Conservation (phyloP, 169 alveolate genomes). For the Eimeria sp. region DNA sequence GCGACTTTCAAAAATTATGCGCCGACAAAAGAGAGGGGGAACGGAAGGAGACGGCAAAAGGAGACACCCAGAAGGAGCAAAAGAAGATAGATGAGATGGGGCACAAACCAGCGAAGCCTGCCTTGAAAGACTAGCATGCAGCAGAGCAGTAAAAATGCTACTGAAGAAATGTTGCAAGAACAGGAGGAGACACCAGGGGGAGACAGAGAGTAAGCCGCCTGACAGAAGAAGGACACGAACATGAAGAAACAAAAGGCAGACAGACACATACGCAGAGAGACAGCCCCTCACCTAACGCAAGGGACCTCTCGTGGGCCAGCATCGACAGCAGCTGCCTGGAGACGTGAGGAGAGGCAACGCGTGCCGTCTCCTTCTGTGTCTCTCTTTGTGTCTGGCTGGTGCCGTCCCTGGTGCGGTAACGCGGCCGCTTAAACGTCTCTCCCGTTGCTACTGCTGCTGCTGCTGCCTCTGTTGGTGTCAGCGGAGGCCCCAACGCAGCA, state of each 20-base stretch:
- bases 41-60: neutral
- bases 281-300: neutral
- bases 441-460: constrained; percentile 52
- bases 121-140: neutral
- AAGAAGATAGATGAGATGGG: neutral
- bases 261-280: neutral
- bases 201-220: neutral
- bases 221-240: neutral
- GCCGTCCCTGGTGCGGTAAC: neutral
- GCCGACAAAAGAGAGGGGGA: neutral
- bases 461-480: constrained; percentile 13
- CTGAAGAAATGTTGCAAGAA: neutral
- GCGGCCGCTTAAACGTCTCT: neutral
- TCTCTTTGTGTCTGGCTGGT: neutral
- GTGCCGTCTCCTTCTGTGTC: neutral
- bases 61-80: neutral
- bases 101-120: no score
- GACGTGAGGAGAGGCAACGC: neutral
- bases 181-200: neutral
- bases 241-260: neutral
- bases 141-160: neutral
- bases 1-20: neutral
- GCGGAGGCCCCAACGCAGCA: constrained; percentile 42
- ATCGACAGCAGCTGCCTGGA: neutral
- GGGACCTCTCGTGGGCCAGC: constrained; percentile 45